Evolutionary conservation across 2,329 filamentous ascomycete species (phyloP), one percentile per base, ranked within the genome.

Genomic region (Aspergillus floridensis): DNA sequence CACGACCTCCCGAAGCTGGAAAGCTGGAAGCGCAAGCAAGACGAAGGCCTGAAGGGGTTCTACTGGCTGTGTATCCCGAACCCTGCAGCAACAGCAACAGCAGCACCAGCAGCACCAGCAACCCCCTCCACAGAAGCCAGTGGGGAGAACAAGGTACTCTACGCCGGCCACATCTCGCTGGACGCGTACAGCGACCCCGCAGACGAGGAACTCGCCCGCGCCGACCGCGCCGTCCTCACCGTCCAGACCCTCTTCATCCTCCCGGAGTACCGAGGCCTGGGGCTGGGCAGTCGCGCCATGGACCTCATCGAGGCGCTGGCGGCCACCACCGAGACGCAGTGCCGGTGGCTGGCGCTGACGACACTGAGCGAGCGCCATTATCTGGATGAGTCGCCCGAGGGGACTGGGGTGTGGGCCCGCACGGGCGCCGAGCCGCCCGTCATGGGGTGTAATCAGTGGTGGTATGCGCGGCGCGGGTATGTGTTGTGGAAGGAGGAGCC

Each of bases 131-230:
- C 22, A 22, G 22, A 1, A 5, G 22, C 22, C 22, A 3, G 22
- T 22, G 22, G 4, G 22, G 22, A 22, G 4, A 22, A 22, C 3
- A 22, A 22, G 4, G 22, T 22, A 0, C 52, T 68, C 49, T 65
- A 62, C 22, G 62, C 60, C 1, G 70, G 70, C 21, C 70, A 72
- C 48, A 71, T 72, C 35, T 69, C 70, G 0, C 68, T 72, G 16
- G 68, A 71, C 41, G 56, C 65, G 12, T 66, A 65, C 22, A 55
- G 60, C 12, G 41, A 58, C 2, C 63, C 63, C 0, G 52, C 59
- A 0, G 64, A 66, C 46, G 41, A 24, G 4, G 53, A 57, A 0
- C 56, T 66, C 21, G 63, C 64, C 8, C 66, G 57, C 10, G 38
- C 59, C 1, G 62, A 65, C 10, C 65, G 65, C 22, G 61, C 63